These are phyloP conservation scores for Hymenoscyphus salicellus DNA, from an alignment of 2,329 filamentous ascomycete genomes.

Conservation along the genomic window DNA sequence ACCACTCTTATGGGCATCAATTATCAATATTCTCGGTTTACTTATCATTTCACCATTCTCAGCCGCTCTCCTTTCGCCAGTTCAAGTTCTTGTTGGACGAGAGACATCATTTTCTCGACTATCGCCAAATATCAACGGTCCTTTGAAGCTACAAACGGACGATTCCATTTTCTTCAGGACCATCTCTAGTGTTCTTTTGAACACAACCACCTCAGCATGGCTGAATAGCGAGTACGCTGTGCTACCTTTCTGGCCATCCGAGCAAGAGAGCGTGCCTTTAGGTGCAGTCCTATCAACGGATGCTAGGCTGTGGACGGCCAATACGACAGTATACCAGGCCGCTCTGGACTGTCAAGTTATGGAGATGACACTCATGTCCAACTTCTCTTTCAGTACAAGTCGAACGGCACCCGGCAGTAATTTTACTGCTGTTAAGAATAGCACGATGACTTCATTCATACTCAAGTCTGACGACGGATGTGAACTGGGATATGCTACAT, in stretches of 20 bases:
- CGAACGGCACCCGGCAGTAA: background rate
- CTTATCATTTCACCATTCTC: conserved; percentile 22
- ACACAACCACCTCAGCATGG: conserved; percentile 21
- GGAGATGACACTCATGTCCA: conserved; percentile 12
- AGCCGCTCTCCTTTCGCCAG: conserved; percentile 15
- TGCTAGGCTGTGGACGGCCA: conserved; percentile 13
- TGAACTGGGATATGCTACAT: conserved; percentile 13
- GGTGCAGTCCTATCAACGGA: conserved; percentile 9
- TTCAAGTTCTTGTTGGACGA: conserved; percentile 7
- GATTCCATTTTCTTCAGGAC: conserved; percentile 17
- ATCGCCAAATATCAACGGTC: background rate
- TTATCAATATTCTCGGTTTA: conserved; percentile 17
- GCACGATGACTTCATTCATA: conserved; percentile 17
- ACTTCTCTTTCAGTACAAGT: conserved; percentile 10
- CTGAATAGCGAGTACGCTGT: conserved; percentile 19
- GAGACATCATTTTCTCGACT: conserved; percentile 11
- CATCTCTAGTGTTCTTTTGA: conserved; percentile 18
- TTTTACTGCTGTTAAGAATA: background rate
- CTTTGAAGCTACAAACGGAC: conserved; percentile 13
- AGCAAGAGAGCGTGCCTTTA: conserved; percentile 5
- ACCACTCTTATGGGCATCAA: conserved; percentile 19
- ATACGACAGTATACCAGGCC: conserved; percentile 19
- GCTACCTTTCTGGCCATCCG: conserved; percentile 21
- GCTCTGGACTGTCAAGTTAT: conserved; percentile 16
- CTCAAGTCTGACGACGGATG: conserved; percentile 18